These are phyloP conservation scores for Furcasterigmium furcatum DNA, from an alignment of 2,329 filamentous ascomycete genomes.

Conservation along the genomic window DNA sequence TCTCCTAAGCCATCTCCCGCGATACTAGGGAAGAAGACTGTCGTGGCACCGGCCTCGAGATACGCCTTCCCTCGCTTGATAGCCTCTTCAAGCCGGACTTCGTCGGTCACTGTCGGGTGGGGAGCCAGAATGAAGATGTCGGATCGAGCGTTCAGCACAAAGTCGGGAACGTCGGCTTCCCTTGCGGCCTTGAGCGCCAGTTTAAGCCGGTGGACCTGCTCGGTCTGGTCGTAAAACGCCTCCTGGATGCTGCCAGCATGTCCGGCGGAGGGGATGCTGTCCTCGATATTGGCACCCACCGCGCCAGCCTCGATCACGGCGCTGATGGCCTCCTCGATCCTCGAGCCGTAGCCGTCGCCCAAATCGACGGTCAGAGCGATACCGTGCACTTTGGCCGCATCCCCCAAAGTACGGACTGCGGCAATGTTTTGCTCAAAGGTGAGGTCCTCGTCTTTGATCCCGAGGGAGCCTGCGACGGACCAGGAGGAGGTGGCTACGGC, in stretches of 20 bases:
- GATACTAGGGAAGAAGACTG: conserved; percentile 58
- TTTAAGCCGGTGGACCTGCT: conserved; percentile 44
- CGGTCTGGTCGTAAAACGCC: conserved; percentile 32
- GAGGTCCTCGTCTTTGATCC: conserved; percentile 44
- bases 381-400: conserved; percentile 30
- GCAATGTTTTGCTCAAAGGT: conserved; percentile 47
- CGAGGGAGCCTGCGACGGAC: conserved; percentile 42
- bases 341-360: conserved; percentile 61
- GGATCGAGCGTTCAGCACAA: conserved; percentile 56
- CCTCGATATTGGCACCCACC: conserved; percentile 58
- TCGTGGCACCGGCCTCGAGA: conserved; percentile 54
- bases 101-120: conserved; percentile 21
- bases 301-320: conserved; percentile 45
- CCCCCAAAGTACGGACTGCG: conserved; percentile 39
- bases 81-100: conserved; percentile 38
- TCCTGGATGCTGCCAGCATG: conserved; percentile 23
- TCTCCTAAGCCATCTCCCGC: too few relatives aligned
- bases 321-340: conserved; percentile 38
- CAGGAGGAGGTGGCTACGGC: conserved; percentile 48
- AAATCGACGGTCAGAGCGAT: conserved; percentile 54
- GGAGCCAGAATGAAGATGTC: conserved; percentile 42
- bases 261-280: conserved; percentile 33
- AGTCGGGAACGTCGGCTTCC: conserved; percentile 47
- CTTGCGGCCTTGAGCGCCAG: conserved; percentile 36
- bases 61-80: conserved; percentile 53